phyloP scores from a whole-genome alignment of 2,329 filamentous ascomycete genomes.

The Eurotiales sp. region DNA sequence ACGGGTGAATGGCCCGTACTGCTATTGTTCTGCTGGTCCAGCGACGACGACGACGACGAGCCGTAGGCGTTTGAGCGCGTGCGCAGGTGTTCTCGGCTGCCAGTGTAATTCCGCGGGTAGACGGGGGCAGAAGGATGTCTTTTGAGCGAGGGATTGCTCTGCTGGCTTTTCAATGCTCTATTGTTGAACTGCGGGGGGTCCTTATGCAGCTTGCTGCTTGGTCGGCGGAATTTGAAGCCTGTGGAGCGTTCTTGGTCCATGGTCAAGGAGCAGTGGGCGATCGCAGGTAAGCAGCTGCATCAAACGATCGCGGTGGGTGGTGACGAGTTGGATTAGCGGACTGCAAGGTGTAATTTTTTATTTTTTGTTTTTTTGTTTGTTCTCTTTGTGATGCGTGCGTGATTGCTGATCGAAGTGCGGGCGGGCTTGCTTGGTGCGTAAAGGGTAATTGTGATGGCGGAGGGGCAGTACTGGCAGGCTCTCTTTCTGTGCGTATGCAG shows the following conservation, averaged over 20 bases:
- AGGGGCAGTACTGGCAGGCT: conserved; percentile 8
- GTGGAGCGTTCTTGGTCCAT: conserved; percentile 15
- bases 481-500: not conserved
- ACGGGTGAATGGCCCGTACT: conserved; percentile 40
- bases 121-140: conserved; percentile 46
- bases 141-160: conserved; percentile 42
- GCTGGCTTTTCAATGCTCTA: conserved; percentile 39
- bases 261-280: conserved; percentile 1
- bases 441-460: conserved; percentile 3
- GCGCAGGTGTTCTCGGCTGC: conserved; percentile 40
- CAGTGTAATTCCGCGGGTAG: conserved; percentile 40
- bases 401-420: not conserved
- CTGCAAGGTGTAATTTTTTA: conserved; percentile 6
- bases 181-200: conserved; percentile 41
- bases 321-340: not conserved
- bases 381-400: too few relatives aligned
- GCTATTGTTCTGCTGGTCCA: conserved; percentile 30
- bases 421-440: conserved; percentile 9
- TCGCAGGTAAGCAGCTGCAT: conserved; percentile 8
- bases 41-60: conserved; percentile 44
- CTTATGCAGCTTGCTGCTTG: conserved; percentile 44
- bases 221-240: conserved; percentile 35
- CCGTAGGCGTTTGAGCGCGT: conserved; percentile 46
- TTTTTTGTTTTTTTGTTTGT: too few relatives aligned
- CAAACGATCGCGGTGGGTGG: conserved; percentile 3